Percentiles rank a stretch among this genome's conserved stretches.
Conservation (phyloP, 1,284 basidiomycete genomes). For the Puccinia sorghi region DNA sequence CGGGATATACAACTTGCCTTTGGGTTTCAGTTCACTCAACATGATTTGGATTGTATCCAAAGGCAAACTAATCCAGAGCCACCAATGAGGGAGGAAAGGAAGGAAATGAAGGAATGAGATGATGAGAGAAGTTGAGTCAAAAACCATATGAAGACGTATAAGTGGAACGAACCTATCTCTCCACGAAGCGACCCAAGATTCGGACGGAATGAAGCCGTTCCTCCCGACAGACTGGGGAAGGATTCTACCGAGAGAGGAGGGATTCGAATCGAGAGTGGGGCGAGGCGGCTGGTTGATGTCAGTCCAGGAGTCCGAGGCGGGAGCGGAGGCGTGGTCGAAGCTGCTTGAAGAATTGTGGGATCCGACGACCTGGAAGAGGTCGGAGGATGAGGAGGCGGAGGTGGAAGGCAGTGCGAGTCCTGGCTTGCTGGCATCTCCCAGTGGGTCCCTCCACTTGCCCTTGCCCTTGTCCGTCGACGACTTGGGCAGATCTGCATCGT, state of each 20-base stretch:
- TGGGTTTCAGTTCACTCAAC: constrained; percentile 45
- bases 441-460: constrained; percentile 14
- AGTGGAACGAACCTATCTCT: constrained; percentile 38
- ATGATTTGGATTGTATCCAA: constrained; percentile 49
- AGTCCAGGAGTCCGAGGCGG: not conserved
- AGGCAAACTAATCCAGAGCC: constrained; percentile 28
- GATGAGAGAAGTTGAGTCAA: not conserved
- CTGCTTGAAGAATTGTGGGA: not conserved
- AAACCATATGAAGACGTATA: not conserved
- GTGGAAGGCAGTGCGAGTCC: not conserved
- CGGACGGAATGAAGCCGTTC: constrained; percentile 38
- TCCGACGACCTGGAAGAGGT: constrained; percentile 13
- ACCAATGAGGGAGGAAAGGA: not conserved
- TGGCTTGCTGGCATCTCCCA: not conserved
- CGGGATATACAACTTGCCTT: constrained; percentile 20
- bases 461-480: constrained; percentile 9
- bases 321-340: not conserved
- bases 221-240: not conserved
- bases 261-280: not conserved
- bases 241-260: not conserved
- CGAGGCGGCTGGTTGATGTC: not conserved
- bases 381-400: not conserved
- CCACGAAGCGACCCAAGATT: constrained; percentile 49
- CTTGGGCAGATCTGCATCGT: not conserved
- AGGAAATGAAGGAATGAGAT: not conserved